These are phyloP conservation scores for Populus pruinosa DNA, from an alignment of 345 rosid species.

Conservation along the genomic window DNA sequence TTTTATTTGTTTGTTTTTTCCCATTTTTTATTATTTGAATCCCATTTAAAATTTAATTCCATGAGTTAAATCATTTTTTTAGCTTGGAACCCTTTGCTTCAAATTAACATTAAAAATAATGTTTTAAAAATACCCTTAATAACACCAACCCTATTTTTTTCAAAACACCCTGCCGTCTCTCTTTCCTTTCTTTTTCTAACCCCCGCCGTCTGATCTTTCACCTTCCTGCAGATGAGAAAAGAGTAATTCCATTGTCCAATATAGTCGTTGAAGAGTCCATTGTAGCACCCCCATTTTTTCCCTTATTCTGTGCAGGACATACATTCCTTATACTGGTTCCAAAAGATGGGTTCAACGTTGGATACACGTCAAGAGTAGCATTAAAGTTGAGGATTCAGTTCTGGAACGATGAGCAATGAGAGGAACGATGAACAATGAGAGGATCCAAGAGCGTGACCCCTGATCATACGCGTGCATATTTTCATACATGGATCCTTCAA, in stretches of 20 bases:
- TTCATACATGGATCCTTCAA: conserved; percentile 43
- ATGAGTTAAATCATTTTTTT: too few species aligned
- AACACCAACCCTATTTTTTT: too few species aligned
- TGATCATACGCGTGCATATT: neutral
- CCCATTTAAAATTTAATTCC: too few species aligned
- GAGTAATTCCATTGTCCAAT: conserved; percentile 69
- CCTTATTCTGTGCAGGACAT: conserved; percentile 60
- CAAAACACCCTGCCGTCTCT: too few species aligned
- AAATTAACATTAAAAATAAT: too few species aligned
- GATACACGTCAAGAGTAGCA: conserved; percentile 48
- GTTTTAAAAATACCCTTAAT: too few species aligned
- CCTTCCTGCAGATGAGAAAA: conserved; percentile 29
- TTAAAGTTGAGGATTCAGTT: conserved; percentile 78
- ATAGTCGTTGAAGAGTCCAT: conserved; percentile 39
- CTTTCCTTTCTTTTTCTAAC: too few species aligned
- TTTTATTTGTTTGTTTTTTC: too few species aligned
- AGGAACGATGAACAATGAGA: conserved; percentile 21
- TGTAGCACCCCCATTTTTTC: conserved; percentile 55
- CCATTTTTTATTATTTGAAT: too few species aligned
- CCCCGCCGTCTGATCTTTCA: too few species aligned
- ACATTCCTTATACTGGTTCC: conserved; percentile 46
- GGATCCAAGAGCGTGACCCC: conserved; percentile 81
- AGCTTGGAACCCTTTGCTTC: too few species aligned
- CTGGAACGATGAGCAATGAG: conserved; percentile 85
- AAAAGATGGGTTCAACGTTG: conserved; percentile 59